Evolutionary conservation across 164 flowering plant genomes (phyloP), one percentile per base, ranked within the genome.

Genomic region (Vitis rotundifolia): DNA sequence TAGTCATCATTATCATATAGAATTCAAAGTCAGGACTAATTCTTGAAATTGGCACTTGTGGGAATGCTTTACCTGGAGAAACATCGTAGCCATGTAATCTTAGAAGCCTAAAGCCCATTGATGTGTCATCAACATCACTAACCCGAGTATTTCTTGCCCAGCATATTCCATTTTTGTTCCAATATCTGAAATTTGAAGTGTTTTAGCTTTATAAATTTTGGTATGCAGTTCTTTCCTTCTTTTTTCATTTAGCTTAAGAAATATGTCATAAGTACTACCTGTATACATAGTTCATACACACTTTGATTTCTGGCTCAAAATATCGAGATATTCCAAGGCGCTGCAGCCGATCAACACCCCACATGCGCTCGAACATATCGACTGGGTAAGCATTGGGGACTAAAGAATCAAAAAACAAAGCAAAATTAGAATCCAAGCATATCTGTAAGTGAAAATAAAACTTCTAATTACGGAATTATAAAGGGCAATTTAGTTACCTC

Each of bases 21-120:
- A 31, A 31, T 31, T 3, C 44, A 31, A 31, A 31, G 7, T 31
- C 44, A 31, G 44, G 7, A 7, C 7, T 31, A 31, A 4, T 31
- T 4, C 44, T 31, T 31, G 44, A 31, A 31, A 3, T 22, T 22
- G 22, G 2, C 19, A 58, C 22, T 22, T 22, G 22, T 22, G 22
- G 22, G 22, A 31, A 31, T 31, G 7, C 44, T 31, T 74, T 80
- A 95, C 99, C 92, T 5, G 94, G 75, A 51, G 94, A 89, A 56
- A 95, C 90, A 0, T 89, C 76, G 62, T 87, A 80, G 8, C 99
- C 99, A 75, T 91, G 90, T 52, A 91, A 62, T 55, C 99, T 76
- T n/a, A 93, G 76, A 9, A 95, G 78, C 77, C 99, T 84, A 69
- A 95, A 95, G 4, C 81, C 98, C 99, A 93, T 90, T 52, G 98